phyloP scores from a whole-genome alignment of 305 asterid genomes.

The Ilex paraguariensis region DNA sequence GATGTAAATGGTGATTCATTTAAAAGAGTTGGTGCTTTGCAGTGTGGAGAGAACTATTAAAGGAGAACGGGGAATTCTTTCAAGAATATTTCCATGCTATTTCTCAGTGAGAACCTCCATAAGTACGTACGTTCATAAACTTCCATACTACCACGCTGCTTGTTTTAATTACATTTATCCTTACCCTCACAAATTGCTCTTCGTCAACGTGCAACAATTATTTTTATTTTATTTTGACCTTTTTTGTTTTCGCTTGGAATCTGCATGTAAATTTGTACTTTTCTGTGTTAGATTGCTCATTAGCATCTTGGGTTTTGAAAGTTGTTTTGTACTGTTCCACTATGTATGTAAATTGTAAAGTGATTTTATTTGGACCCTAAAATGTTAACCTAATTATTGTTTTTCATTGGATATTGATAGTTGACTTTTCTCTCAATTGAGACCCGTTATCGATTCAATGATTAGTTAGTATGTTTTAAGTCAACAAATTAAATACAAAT shows the following conservation, averaged over 20 bases:
- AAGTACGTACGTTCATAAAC: constrained; percentile 16
- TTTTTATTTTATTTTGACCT: not conserved
- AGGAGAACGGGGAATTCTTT: constrained; percentile 75
- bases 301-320: no score
- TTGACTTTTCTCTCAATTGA: no score
- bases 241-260: not conserved
- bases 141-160: not conserved
- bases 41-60: constrained; percentile 68
- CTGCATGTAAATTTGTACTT: no score
- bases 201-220: not conserved
- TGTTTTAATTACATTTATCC: not conserved
- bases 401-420: no score
- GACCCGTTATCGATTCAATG: not conserved
- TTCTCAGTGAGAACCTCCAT: constrained; percentile 28
- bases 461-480: not conserved
- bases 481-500: no score
- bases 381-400: no score
- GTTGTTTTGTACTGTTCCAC: no score
- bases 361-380: no score
- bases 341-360: no score
- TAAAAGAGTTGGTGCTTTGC: constrained; percentile 9
- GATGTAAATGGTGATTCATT: not conserved
- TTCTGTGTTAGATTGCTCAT: no score
- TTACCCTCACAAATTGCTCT: not conserved
- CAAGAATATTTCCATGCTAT: constrained; percentile 38